Conservation (phyloP, 805 yeast species). For the Starmerella apis region DNA sequence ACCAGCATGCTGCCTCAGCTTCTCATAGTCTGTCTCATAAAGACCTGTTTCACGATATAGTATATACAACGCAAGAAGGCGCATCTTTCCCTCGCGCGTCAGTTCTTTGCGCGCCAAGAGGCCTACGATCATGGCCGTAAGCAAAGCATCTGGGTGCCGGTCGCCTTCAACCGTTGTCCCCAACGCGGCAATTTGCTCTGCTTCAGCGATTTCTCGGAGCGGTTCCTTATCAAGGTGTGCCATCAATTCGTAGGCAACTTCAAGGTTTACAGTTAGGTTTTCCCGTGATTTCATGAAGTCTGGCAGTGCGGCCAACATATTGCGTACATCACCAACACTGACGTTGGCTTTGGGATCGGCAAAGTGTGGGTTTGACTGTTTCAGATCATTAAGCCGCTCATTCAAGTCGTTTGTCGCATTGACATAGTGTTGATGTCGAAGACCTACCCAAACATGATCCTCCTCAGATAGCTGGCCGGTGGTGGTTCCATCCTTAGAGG, state of each 20-base stretch:
- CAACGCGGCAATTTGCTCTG: slow-evolving; percentile 73
- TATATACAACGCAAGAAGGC: slow-evolving; percentile 65
- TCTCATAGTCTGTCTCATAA: slow-evolving; percentile 57
- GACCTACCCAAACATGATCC: slow-evolving; percentile 61
- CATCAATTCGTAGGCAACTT: slow-evolving; percentile 50
- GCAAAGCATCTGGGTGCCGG: slow-evolving; percentile 5
- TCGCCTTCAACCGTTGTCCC: slow-evolving; percentile 59
- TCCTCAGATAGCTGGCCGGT: slow-evolving; percentile 44
- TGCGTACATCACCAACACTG: slow-evolving; percentile 59
- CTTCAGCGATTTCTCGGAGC: slow-evolving; percentile 63
- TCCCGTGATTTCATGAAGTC: slow-evolving; percentile 32
- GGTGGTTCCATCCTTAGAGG: slow-evolving; percentile 5
- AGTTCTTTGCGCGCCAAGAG: slow-evolving; percentile 40
- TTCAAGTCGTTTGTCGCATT: slow-evolving; percentile 57
- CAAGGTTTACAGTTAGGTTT: slow-evolving; percentile 31
- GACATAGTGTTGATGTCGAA: slow-evolving; percentile 65
- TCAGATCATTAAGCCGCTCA: slow-evolving; percentile 51
- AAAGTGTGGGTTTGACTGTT: slow-evolving; percentile 62
- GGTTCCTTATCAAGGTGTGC: slow-evolving; percentile 46
- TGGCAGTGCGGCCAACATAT: slow-evolving; percentile 45
- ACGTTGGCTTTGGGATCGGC: slow-evolving; percentile 57
- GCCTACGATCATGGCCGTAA: slow-evolving; percentile 44
- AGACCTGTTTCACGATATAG: slow-evolving; percentile 56
- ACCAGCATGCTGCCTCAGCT: slow-evolving; percentile 49
- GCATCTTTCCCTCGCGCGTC: slow-evolving; percentile 45